Percentiles rank a stretch among this genome's conserved stretches.
These are phyloP conservation scores for Cyberlindnera japonica DNA, from an alignment of 805 yeast genomes.

Conservation along the genomic window DNA sequence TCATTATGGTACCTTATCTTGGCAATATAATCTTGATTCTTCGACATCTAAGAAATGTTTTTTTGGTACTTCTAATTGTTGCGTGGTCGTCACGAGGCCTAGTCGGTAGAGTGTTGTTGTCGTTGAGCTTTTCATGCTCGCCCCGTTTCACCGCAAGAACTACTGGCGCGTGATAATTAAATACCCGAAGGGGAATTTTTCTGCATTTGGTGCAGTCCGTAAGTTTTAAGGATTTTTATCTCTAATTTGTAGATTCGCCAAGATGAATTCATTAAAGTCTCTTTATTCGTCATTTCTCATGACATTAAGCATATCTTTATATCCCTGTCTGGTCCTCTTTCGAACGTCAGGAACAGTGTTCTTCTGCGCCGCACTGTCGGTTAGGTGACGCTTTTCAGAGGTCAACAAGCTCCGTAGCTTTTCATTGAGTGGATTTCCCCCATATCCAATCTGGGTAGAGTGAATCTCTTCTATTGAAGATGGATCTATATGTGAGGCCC, in stretches of 20 bases:
- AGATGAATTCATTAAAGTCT: background rate
- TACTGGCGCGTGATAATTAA: too few species aligned
- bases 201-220: too few species aligned
- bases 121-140: background rate
- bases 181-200: conserved; percentile 1
- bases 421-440: conserved; percentile 11
- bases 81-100: too few species aligned
- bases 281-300: conserved; percentile 17
- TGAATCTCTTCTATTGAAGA: background rate
- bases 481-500: background rate
- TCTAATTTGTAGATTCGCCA: background rate
- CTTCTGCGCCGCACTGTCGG: background rate
- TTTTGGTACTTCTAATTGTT: too few species aligned
- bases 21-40: conserved; percentile 74
- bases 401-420: conserved; percentile 15
- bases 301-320: conserved; percentile 22
- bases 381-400: background rate
- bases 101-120: background rate
- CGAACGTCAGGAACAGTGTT: background rate
- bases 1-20: conserved; percentile 79
- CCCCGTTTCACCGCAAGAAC: too few species aligned
- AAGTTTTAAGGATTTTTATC: too few species aligned
- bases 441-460: conserved; percentile 23
- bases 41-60: conserved; percentile 32
- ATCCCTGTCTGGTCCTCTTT: conserved; percentile 22